phyloP scores from a whole-genome alignment of 805 yeast genomes.

The Debaryomyces castellii region DNA sequence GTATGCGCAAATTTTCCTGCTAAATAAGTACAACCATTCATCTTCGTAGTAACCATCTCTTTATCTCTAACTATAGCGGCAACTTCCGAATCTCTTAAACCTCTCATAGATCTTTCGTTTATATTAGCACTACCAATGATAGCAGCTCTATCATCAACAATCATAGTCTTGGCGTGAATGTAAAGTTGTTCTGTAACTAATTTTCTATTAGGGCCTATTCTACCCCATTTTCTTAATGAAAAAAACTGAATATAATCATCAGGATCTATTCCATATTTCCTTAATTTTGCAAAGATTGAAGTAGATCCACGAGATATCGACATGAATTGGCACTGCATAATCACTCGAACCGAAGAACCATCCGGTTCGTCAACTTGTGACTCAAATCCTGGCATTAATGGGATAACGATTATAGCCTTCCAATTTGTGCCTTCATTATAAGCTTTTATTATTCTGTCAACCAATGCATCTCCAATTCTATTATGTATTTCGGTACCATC shows the following conservation, averaged over 20 bases:
- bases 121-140: conserved; percentile 97
- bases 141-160: conserved; percentile 91
- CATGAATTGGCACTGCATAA: conserved; percentile 94
- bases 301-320: conserved; percentile 88
- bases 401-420: conserved; percentile 90
- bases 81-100: conserved; percentile 90
- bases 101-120: conserved; percentile 95
- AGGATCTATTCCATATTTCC: conserved; percentile 80
- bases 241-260: conserved; percentile 89
- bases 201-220: conserved; percentile 71
- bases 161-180: conserved; percentile 87
- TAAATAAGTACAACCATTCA: conserved; percentile 79
- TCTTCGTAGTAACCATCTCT: conserved; percentile 61
- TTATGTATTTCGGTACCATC: conserved; percentile 84
- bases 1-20: conserved; percentile 91
- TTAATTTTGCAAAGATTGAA: conserved; percentile 80
- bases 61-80: conserved; percentile 87
- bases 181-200: conserved; percentile 89
- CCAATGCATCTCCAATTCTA: conserved; percentile 93
- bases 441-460: conserved; percentile 92
- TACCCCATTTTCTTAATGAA: conserved; percentile 94
- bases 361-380: conserved; percentile 90
- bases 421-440: conserved; percentile 72
- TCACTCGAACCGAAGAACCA: conserved; percentile 92
- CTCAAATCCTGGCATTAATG: conserved; percentile 97